Percentiles rank a stretch among this genome's conserved stretches.
Conservation (phyloP, 2,329 filamentous ascomycete genomes). For the Penicillium sp. region DNA sequence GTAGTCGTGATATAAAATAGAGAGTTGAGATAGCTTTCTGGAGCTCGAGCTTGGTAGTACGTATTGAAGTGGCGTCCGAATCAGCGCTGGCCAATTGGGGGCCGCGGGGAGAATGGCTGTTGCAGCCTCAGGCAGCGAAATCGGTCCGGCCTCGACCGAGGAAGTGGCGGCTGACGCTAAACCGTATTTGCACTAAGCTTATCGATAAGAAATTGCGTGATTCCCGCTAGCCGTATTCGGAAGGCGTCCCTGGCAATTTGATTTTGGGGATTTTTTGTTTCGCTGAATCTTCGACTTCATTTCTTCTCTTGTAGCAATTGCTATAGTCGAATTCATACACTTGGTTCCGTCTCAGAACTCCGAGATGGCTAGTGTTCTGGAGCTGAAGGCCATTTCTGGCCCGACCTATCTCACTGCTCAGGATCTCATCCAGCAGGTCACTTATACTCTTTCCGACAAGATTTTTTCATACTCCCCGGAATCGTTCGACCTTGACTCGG, state of each 20-base stretch:
- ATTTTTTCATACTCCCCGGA: slow-evolving; percentile 96
- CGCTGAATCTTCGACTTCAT: slow-evolving; percentile 3
- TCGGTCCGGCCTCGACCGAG: background rate
- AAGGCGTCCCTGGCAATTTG: slow-evolving; percentile 10
- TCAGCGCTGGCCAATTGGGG: too few relatives aligned
- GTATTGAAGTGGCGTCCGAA: too few relatives aligned
- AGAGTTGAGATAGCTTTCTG: too few relatives aligned
- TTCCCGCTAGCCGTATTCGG: slow-evolving; percentile 14
- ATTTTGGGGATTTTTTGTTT: slow-evolving; percentile 3
- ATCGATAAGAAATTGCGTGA: slow-evolving; percentile 21
- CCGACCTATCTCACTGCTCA: slow-evolving; percentile 92
- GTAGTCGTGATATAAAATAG: too few relatives aligned
- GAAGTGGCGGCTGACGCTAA: background rate
- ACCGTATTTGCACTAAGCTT: slow-evolving; percentile 4
- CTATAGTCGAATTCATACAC: background rate
- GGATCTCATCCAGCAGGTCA: slow-evolving; percentile 90
- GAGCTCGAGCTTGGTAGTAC: too few relatives aligned
- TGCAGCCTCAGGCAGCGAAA: background rate
- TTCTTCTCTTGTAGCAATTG: slow-evolving; percentile 3
- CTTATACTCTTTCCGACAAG: slow-evolving; percentile 92
- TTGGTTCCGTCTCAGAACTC: background rate
- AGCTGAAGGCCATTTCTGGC: slow-evolving; percentile 64
- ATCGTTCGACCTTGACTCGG: slow-evolving; percentile 83
- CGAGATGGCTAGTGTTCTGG: slow-evolving; percentile 22
- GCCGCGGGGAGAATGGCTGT: too few relatives aligned